Conservation (phyloP, 768 basidiomycete genomes). For the Naganishia vaughanmartiniae region DNA sequence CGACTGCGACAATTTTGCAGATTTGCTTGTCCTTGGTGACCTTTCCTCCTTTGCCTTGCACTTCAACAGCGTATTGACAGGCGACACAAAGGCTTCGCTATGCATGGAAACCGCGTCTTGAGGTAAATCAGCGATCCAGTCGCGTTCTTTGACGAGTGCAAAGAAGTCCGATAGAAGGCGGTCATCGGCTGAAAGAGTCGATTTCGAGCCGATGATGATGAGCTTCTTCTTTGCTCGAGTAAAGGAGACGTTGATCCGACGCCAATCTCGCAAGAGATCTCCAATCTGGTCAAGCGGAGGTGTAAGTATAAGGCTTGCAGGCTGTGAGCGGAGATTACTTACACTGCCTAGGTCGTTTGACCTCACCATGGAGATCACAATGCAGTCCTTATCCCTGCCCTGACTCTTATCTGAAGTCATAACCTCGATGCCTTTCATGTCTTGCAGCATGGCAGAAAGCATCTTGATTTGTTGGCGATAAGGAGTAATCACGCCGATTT, state of each 20-base stretch:
- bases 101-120: conserved; percentile 2
- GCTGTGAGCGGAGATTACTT: conserved; percentile 42
- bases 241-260: conserved; percentile 93
- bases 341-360: conserved; percentile 76
- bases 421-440: conserved; percentile 63
- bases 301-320: background rate
- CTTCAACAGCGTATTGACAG: background rate
- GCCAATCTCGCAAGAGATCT: conserved; percentile 91
- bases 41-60: conserved; percentile 9
- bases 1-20: background rate
- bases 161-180: conserved; percentile 71
- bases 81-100: background rate
- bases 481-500: conserved; percentile 83
- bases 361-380: conserved; percentile 87
- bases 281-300: conserved; percentile 68
- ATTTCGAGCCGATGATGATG: conserved; percentile 81
- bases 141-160: conserved; percentile 64
- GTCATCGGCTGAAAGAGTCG: conserved; percentile 59
- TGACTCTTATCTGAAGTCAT: conserved; percentile 91
- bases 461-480: conserved; percentile 96
- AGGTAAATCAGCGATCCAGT: conserved; percentile 60
- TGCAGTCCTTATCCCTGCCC: conserved; percentile 91
- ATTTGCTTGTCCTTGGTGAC: background rate
- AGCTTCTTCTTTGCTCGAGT: conserved; percentile 88
- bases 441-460: conserved; percentile 64